A percentile compares a stretch with the other conserved stretches of the same genome.
Conservation (phyloP, 768 basidiomycete species). For the Psilocybe subaeruginosa region DNA sequence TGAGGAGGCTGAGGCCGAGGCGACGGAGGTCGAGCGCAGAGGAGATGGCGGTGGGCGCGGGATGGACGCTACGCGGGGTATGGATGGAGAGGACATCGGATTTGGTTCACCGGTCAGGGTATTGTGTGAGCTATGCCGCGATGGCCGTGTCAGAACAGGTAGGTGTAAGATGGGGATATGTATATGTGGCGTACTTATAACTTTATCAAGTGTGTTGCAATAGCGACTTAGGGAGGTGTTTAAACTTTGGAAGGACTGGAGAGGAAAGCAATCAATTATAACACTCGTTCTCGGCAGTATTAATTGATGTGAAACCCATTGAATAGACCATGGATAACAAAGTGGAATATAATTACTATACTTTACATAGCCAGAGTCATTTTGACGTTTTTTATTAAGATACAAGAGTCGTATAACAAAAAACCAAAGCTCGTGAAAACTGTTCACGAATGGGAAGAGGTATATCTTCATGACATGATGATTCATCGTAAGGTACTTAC, state of each 20-base stretch:
- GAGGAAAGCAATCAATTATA: neutral
- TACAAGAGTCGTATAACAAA: neutral
- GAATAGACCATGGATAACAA: too few relatives aligned
- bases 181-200: too few relatives aligned
- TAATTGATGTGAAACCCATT: too few relatives aligned
- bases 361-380: neutral
- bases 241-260: neutral
- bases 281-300: neutral
- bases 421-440: neutral
- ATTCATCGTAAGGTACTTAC: neutral
- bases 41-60: conserved; percentile 29
- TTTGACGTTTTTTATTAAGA: neutral
- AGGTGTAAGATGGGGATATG: neutral
- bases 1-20: neutral
- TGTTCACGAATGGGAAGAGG: neutral
- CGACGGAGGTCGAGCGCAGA: conserved; percentile 22
- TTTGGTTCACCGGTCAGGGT: neutral
- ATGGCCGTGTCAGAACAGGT: neutral
- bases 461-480: neutral
- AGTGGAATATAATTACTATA: neutral
- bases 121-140: neutral
- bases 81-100: conserved; percentile 15
- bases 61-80: conserved; percentile 23
- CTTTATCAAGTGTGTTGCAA: too few relatives aligned
- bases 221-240: too few relatives aligned